These are phyloP conservation scores for Ilyonectria destructans DNA, from an alignment of 2,329 filamentous ascomycete genomes.

Conservation along the genomic window DNA sequence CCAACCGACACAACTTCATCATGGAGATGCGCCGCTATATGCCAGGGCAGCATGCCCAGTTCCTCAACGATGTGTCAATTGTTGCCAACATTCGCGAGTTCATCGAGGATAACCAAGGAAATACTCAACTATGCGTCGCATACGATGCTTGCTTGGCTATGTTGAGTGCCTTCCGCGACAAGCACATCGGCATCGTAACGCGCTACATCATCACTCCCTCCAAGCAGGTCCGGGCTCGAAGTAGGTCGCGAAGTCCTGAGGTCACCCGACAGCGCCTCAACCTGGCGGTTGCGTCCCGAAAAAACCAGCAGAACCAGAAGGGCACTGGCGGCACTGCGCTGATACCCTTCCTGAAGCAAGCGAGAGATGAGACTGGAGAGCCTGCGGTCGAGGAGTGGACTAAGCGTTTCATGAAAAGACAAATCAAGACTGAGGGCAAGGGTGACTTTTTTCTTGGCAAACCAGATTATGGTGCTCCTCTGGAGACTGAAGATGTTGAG, in stretches of 20 bases:
- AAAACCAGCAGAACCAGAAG: conserved; percentile 75
- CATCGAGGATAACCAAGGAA: conserved; percentile 74
- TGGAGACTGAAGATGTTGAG: conserved; percentile 63
- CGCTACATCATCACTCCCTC: conserved; percentile 96
- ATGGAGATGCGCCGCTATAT: conserved; percentile 98
- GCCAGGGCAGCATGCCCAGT: conserved; percentile 92
- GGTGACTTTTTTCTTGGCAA: conserved; percentile 74
- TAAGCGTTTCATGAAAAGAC: conserved; percentile 70
- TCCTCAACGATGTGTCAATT: conserved; percentile 83
- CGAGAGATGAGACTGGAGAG: conserved; percentile 95
- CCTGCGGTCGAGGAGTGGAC: conserved; percentile 83
- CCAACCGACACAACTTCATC: conserved; percentile 84
- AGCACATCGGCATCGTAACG: conserved; percentile 96
- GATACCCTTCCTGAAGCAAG: conserved; percentile 97
- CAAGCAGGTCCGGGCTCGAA: conserved; percentile 78
- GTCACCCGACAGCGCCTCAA: conserved; percentile 69
- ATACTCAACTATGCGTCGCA: conserved; percentile 81
- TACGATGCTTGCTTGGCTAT: conserved; percentile 91
- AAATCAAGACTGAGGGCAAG: conserved; percentile 65
- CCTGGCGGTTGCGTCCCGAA: conserved; percentile 72
- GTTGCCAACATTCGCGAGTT: conserved; percentile 92
- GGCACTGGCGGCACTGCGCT: conserved; percentile 95
- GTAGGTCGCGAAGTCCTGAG: conserved; percentile 73
- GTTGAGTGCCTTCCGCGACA: conserved; percentile 83
- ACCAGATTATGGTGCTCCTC: conserved; percentile 60